Base-by-base conservation (phyloP, 331 rosid species). In the Malus hybrid region DNA sequence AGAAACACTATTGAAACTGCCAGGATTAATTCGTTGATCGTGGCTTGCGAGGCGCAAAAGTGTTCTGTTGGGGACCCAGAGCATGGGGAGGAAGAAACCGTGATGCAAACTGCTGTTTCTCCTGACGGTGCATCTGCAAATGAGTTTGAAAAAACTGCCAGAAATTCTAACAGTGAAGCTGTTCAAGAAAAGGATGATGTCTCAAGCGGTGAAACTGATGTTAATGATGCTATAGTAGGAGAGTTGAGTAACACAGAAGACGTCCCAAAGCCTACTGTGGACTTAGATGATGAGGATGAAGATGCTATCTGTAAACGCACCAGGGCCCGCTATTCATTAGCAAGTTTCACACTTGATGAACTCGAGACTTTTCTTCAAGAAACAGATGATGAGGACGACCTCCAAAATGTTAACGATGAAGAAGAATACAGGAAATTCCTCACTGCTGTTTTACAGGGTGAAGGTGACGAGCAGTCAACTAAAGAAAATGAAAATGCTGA, bases 351-450 rank as follows among this genome's bases (percentile, higher is more conserved):
- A 30, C 97, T 95, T 72, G 98, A 95, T 81, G 99, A 95, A 81
- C 97, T 92, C 2, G 97, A 92, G 85, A 89, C 86, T 71, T 95
- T 95, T 87, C 93, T 95, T 85, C 99, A 95, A 88, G 99, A 89
- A 85, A 90, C 91, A 11, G 99, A 95, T 70, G 97, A 95, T 72
- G 99, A 95, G 33, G 99, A 90, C 14, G 99, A 86, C 85, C 87
- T 90, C 80, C 97, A 89, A 78, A 89, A 92, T 81, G 92, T 85
- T 50, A 92, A 90, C 29, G 99, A 92, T 46, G 93, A 95, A 87
- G 96, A 90, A 78, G 98, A 95, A 87, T 90, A 92, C 80, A 88
- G 79, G 81, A 95, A 90, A 36, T 95, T 95, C 89, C 97, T 95
- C 71, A 71, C 97, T 39, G 89, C 97, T 61, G 96, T 95, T 52